Base-by-base conservation (phyloP, 805 yeast species). In the Blastobotrys robertii region DNA sequence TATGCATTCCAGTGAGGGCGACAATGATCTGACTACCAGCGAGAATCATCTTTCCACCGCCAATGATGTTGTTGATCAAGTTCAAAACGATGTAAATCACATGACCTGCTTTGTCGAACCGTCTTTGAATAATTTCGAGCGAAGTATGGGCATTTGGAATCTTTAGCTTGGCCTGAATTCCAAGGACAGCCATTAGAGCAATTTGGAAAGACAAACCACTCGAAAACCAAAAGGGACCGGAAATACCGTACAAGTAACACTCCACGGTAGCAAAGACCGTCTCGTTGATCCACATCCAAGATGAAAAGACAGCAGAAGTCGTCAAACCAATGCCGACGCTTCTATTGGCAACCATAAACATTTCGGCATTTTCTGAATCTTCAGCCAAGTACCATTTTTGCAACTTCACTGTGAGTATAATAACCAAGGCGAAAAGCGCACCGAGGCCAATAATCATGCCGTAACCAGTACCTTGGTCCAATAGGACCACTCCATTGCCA, bases 201-300 rank as follows among this genome's bases (percentile, higher is more conserved):
- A 88, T 83, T 60, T 88, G 97, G 44, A 84, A 85, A 42, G 85
- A 74, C 1, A 95, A 95, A 57, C 97, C 97, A 2, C 92, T 76
- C 7, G 95, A 95, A 59, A 88, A 88, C 65, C 77, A 82, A 57
- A 73, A 79, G 10, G 90, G 81, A 38, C 94, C 95, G 29, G 79
- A 66, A 4, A 88, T 74, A 55, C 97, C 97, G 45, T 77, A 70
- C 37, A 66, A 66, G 62, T 84, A 87, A 15, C 84, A 84, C 59
- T 82, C 87, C 14, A 94, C 76, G 1, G 94, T 76, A 2, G 86
- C 77, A 30, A 78, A 79, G 28, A 84, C 67, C 38, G 83, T 64
- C 1, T 94, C 84, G 3, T 86, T 84, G n/a, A 84, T 84, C 87
- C 87, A 81, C 8, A 95, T 86, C 97, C 97, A 88, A 7, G 90